phyloP scores from a whole-genome alignment of 1,284 basidiomycete species.

The Tylopilus sp. region DNA sequence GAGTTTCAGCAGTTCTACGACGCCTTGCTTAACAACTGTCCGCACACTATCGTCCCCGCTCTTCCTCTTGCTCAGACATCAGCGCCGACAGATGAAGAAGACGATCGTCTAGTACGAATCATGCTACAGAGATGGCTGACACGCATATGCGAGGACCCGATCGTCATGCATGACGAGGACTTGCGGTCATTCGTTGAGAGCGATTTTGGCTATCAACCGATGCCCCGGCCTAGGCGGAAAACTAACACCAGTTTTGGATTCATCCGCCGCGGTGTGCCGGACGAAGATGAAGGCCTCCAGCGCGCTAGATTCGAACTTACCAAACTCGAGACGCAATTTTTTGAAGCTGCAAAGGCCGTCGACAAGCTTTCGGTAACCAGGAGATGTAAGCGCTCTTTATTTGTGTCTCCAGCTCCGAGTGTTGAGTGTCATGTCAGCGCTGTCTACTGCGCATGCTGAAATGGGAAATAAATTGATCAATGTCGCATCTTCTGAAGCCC shows the following conservation, averaged over 20 bases:
- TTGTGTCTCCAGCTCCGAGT: not conserved
- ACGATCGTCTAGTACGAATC: conserved; percentile 88
- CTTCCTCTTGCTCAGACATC: conserved; percentile 89
- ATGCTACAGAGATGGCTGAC: conserved; percentile 92
- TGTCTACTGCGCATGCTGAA: conserved; percentile 74
- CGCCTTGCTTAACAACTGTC: conserved; percentile 75
- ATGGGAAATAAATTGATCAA: conserved; percentile 87
- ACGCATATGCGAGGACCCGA: conserved; percentile 84
- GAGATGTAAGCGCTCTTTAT: conserved; percentile 53
- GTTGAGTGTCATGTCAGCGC: conserved; percentile 43
- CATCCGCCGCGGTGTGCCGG: conserved; percentile 69
- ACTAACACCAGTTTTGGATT: conserved; percentile 63
- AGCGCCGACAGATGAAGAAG: conserved; percentile 92
- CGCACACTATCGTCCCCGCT: conserved; percentile 89
- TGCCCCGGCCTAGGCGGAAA: conserved; percentile 69
- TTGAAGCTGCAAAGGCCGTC: conserved; percentile 82
- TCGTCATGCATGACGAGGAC: conserved; percentile 85
- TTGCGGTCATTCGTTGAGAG: conserved; percentile 89
- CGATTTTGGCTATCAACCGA: conserved; percentile 91
- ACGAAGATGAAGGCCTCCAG: conserved; percentile 83
- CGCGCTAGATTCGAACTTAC: conserved; percentile 87
- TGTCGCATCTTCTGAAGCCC: conserved; percentile 84
- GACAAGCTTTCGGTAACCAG: conserved; percentile 79
- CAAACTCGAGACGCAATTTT: conserved; percentile 85
- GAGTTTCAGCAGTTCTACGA: conserved; percentile 94